Percentiles rank a stretch among this genome's conserved stretches.
Evolutionary conservation across 2,329 filamentous ascomycete genomes (phyloP).

Genomic region (Ilyonectria mors-panacis): DNA sequence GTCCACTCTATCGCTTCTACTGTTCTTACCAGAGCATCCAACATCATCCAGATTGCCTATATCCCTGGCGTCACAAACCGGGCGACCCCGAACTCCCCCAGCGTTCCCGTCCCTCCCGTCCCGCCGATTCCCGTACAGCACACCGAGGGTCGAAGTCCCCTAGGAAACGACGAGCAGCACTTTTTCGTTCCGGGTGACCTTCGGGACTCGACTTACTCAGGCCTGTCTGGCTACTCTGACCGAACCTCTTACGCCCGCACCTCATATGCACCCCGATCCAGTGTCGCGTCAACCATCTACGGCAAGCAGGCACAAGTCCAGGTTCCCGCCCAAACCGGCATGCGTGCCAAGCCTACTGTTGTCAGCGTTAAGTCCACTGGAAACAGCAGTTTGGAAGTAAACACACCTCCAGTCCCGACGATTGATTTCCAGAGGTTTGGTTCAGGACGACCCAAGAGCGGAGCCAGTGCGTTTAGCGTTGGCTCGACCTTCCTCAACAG

Average conservation of each 20-base stretch:
- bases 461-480: slow-evolving; percentile 74
- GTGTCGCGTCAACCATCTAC: slow-evolving; percentile 94
- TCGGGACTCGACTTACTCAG: slow-evolving; percentile 92
- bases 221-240: slow-evolving; percentile 75
- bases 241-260: slow-evolving; percentile 73
- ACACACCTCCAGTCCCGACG: slow-evolving; percentile 79
- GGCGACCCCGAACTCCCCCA: slow-evolving; percentile 86
- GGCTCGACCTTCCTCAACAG: slow-evolving; percentile 79
- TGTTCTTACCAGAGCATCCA: slow-evolving; percentile 94
- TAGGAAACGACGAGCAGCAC: slow-evolving; percentile 81
- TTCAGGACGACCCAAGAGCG: slow-evolving; percentile 65
- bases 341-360: slow-evolving; percentile 90
- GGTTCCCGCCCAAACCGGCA: slow-evolving; percentile 87
- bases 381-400: slow-evolving; percentile 66
- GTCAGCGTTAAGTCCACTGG: slow-evolving; percentile 88
- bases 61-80: slow-evolving; percentile 97
- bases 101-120: slow-evolving; percentile 88
- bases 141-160: slow-evolving; percentile 62
- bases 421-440: slow-evolving; percentile 77
- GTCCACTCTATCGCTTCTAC: slow-evolving; percentile 94
- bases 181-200: slow-evolving; percentile 95
- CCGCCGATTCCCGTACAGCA: slow-evolving; percentile 86
- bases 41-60: slow-evolving; percentile 99
- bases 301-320: slow-evolving; percentile 89
- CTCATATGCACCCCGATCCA: slow-evolving; percentile 74